A percentile compares a stretch with the other conserved stretches of the same genome.
These are phyloP conservation scores for Colletotrichum plurivorum DNA, from an alignment of 2,329 filamentous ascomycete genomes.

Conservation along the genomic window DNA sequence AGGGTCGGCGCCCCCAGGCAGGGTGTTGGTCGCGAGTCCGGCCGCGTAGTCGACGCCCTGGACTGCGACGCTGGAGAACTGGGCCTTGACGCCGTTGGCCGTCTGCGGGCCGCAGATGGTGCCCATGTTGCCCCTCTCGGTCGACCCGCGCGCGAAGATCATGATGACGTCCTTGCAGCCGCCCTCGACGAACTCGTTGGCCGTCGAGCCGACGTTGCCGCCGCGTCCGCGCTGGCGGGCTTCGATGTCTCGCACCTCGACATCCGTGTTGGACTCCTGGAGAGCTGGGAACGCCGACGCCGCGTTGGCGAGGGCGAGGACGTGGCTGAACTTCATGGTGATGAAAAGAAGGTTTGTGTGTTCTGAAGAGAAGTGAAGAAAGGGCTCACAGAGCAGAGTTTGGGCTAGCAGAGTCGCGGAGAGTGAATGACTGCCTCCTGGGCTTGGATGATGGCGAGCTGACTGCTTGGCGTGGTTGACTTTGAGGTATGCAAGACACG, in stretches of 20 bases:
- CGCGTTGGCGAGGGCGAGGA: slow-evolving; percentile 37
- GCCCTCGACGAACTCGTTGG: slow-evolving; percentile 44
- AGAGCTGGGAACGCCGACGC: slow-evolving; percentile 39
- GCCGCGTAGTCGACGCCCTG: slow-evolving; percentile 53
- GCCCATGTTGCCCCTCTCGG: slow-evolving; percentile 43
- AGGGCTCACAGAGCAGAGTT: slow-evolving; percentile 16
- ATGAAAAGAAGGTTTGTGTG: background rate
- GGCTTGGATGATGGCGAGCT: slow-evolving; percentile 31
- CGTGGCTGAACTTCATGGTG: slow-evolving; percentile 40
- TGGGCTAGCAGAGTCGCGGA: slow-evolving; percentile 2
- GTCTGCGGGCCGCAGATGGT: slow-evolving; percentile 42
- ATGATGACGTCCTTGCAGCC: slow-evolving; percentile 46
- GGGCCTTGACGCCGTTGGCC: slow-evolving; percentile 42
- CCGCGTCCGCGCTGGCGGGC: slow-evolving; percentile 39
- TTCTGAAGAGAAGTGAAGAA: background rate
- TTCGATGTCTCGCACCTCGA: slow-evolving; percentile 28
- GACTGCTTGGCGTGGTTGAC: slow-evolving; percentile 5
- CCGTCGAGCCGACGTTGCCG: slow-evolving; percentile 35
- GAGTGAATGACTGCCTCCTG: slow-evolving; percentile 36
- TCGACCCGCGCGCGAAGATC: slow-evolving; percentile 45
- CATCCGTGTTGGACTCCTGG: slow-evolving; percentile 11
- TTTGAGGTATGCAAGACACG: background rate
- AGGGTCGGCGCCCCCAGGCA: slow-evolving; percentile 48
- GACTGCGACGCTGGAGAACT: slow-evolving; percentile 43
- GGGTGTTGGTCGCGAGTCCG: slow-evolving; percentile 49